A percentile compares a stretch with the other conserved stretches of the same genome.
Conservation (phyloP, 306 rosid species). For the Begonia loranthoides region DNA sequence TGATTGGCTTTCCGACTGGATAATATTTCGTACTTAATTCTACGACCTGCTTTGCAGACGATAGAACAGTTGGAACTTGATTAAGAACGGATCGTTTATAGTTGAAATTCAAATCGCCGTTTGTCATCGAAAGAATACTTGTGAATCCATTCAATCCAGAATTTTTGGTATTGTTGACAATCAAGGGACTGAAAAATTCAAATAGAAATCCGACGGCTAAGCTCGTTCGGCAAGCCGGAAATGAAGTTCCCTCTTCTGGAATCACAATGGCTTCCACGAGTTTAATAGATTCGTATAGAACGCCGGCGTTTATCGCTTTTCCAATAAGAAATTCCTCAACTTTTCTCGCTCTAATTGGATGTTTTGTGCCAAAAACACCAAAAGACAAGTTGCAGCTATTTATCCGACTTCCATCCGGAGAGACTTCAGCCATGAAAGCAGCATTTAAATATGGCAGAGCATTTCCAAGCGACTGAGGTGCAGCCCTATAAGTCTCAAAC, state of each 20-base stretch:
- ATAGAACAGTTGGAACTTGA: slow-evolving; percentile 24
- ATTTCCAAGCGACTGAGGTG: slow-evolving; percentile 83
- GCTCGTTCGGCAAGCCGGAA: slow-evolving; percentile 52
- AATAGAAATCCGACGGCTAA: slow-evolving; percentile 73
- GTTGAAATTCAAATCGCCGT: slow-evolving; percentile 16
- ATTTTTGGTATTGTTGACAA: slow-evolving; percentile 19
- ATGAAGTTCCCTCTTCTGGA: slow-evolving; percentile 41
- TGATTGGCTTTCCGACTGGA: slow-evolving; percentile 62
- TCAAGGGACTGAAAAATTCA: slow-evolving; percentile 47
- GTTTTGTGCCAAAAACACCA: slow-evolving; percentile 62
- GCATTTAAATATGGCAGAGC: slow-evolving; percentile 64
- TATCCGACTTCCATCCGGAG: slow-evolving; percentile 31
- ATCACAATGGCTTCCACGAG: slow-evolving; percentile 31
- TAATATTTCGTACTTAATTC: slow-evolving; percentile 28
- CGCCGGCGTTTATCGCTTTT: slow-evolving; percentile 30
- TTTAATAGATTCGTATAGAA: slow-evolving; percentile 43
- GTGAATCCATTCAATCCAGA: slow-evolving; percentile 12
- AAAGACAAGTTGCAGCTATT: slow-evolving; percentile 50
- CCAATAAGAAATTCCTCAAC: slow-evolving; percentile 56
- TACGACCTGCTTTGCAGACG: slow-evolving; percentile 56
- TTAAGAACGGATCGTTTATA: slow-evolving; percentile 9
- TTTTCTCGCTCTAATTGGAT: slow-evolving; percentile 66
- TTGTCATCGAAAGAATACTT: slow-evolving; percentile 3
- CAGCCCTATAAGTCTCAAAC: slow-evolving; percentile 72
- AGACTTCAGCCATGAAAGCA: slow-evolving; percentile 60